Evolutionary conservation across 2,329 filamentous ascomycete genomes (phyloP).

Genomic region (Fusarium sp.): DNA sequence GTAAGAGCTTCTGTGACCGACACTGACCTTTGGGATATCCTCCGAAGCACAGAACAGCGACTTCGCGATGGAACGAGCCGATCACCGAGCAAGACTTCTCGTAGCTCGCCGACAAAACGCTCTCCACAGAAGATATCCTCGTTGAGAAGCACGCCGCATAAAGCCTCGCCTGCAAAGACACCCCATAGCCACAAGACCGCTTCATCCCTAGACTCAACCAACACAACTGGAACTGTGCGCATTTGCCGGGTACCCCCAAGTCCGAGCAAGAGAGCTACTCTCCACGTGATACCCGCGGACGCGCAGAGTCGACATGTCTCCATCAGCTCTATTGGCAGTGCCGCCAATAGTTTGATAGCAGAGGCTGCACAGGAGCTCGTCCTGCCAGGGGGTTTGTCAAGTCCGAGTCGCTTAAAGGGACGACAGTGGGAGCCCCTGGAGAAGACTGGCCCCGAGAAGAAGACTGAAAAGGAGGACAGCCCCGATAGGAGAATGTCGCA

Average conservation of each 20-base stretch:
- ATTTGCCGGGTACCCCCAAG: conserved; percentile 39
- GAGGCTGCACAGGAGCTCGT: conserved; percentile 50
- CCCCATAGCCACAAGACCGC: conserved; percentile 44
- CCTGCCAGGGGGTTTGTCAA: conserved; percentile 52
- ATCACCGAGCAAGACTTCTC: conserved; percentile 47
- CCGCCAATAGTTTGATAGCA: conserved; percentile 54
- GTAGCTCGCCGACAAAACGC: conserved; percentile 29
- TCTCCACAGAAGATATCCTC: conserved; percentile 31
- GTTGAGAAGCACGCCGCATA: conserved; percentile 40
- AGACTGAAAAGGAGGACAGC: conserved; percentile 26
- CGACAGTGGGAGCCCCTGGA: conserved; percentile 40
- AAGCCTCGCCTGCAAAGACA: conserved; percentile 43
- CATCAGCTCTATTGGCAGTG: conserved; percentile 48
- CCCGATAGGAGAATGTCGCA: conserved; percentile 45
- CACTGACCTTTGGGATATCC: conserved; percentile 60
- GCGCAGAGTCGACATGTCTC: conserved; percentile 42
- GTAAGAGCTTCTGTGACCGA: conserved; percentile 50
- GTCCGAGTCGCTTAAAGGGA: conserved; percentile 53
- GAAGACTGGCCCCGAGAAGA: conserved; percentile 3
- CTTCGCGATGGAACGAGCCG: conserved; percentile 52
- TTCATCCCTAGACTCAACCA: conserved; percentile 35
- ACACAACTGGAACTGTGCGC: conserved; percentile 37
- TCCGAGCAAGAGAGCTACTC: conserved; percentile 43
- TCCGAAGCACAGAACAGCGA: conserved; percentile 62
- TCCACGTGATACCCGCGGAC: conserved; percentile 31